A percentile compares a stretch with the other conserved stretches of the same genome.
Conservation (phyloP, 164 flowering plant genomes). For the Cinnamomum micranthum region DNA sequence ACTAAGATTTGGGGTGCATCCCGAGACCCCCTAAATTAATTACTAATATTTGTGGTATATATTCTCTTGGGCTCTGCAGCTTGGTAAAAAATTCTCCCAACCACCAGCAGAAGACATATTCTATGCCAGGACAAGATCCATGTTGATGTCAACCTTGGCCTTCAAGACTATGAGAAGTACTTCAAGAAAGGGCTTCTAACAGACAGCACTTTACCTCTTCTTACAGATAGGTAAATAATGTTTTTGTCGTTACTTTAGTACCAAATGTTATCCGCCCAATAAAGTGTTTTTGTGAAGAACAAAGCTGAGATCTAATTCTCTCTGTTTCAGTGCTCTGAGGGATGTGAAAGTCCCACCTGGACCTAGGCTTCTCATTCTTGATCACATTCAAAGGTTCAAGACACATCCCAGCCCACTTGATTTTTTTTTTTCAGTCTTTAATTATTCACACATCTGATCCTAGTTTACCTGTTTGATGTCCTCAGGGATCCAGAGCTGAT, state of each 20-base stretch:
- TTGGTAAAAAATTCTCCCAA: constrained; percentile 63
- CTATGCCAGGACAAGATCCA: constrained; percentile 58
- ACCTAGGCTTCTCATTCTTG: constrained; percentile 89
- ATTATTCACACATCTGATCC: neutral
- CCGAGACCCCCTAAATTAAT: neutral
- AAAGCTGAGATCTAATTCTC: neutral
- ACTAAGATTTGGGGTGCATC: neutral
- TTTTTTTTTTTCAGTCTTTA: too few species aligned
- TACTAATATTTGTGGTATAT: neutral
- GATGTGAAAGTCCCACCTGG: constrained; percentile 95
- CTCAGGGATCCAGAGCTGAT: constrained; percentile 58
- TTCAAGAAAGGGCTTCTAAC: constrained; percentile 83
- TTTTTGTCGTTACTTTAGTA: neutral
- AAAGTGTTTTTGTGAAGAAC: neutral
- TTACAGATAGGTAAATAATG: constrained; percentile 65
- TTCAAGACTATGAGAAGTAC: constrained; percentile 80
- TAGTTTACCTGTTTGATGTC: neutral
- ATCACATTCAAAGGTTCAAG: constrained; percentile 67
- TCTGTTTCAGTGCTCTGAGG: constrained; percentile 75
- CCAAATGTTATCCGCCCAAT: neutral
- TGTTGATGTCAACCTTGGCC: constrained; percentile 74
- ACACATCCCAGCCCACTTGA: neutral
- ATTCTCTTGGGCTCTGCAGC: constrained; percentile 33
- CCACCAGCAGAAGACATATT: constrained; percentile 61
- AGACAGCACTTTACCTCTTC: constrained; percentile 75